phyloP scores from a whole-genome alignment of 495 filamentous ascomycete species.

The Podospora conica region DNA sequence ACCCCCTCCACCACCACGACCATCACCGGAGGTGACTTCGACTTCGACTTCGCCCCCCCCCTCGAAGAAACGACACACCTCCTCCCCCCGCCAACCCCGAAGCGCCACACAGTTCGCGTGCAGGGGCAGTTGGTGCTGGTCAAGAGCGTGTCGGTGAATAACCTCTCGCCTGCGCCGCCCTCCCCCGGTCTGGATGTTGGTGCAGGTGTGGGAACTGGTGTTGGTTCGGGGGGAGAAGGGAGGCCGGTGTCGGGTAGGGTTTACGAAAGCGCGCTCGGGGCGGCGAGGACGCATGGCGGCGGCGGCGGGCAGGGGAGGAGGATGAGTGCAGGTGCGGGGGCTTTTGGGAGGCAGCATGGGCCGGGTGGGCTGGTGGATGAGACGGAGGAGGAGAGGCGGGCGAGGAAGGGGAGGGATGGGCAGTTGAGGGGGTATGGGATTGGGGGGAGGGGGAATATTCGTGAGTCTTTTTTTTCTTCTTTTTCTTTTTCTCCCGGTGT shows the following conservation, averaged over 20 bases:
- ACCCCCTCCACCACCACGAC: background rate
- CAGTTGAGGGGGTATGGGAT: constrained; percentile 37
- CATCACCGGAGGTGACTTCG: constrained; percentile 29
- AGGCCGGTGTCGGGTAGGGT: background rate
- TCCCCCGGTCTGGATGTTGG: background rate
- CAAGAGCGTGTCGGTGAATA: constrained; percentile 26
- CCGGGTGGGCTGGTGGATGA: background rate
- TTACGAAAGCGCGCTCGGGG: constrained; percentile 15
- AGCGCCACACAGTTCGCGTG: constrained; percentile 29
- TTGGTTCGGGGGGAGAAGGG: background rate
- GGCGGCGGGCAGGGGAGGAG: constrained; percentile 11
- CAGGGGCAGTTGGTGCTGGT: constrained; percentile 33
- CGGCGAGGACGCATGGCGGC: constrained; percentile 4
- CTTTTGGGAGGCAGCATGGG: constrained; percentile 6
- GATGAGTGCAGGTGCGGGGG: constrained; percentile 5
- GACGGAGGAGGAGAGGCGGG: constrained; percentile 18
- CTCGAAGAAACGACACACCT: constrained; percentile 34
- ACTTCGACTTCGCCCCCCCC: constrained; percentile 40
- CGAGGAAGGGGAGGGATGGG: constrained; percentile 22
- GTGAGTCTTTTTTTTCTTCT: constrained; percentile 19
- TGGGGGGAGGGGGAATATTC: constrained; percentile 36
- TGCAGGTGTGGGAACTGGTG: background rate
- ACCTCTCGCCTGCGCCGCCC: constrained; percentile 7
- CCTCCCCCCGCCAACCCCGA: constrained; percentile 22
- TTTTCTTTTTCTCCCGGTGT: background rate